Percentiles rank a stretch among this genome's conserved stretches.
phyloP scores from a whole-genome alignment of 2,329 filamentous ascomycete species.

The Penicillium sp. region DNA sequence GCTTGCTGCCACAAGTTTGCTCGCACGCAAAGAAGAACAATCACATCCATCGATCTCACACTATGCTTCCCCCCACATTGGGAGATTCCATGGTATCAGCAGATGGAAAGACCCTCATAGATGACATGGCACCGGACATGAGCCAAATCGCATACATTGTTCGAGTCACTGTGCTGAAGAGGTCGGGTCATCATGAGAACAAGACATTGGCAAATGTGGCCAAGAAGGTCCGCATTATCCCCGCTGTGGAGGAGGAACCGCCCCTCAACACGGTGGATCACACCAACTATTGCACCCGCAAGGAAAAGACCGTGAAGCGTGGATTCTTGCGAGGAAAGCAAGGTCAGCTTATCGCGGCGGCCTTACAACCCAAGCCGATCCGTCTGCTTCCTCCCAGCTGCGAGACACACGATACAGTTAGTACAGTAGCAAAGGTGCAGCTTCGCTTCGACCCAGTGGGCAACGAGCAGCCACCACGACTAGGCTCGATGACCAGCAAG shows the following conservation, averaged over 20 bases:
- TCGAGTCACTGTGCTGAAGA: constrained; percentile 47
- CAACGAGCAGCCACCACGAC: constrained; percentile 52
- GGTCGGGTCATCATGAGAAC: constrained; percentile 36
- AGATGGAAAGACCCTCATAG: constrained; percentile 51
- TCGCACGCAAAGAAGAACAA: constrained; percentile 53
- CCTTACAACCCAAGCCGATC: constrained; percentile 59
- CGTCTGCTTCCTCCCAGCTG: constrained; percentile 47
- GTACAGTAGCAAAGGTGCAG: constrained; percentile 56
- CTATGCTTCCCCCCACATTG: constrained; percentile 60
- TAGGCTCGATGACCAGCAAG: constrained; percentile 54
- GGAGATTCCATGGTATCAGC: constrained; percentile 58
- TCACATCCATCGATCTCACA: constrained; percentile 56
- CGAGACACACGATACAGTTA: constrained; percentile 42
- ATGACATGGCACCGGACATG: constrained; percentile 66
- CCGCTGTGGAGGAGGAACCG: constrained; percentile 59
- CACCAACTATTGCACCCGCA: constrained; percentile 53
- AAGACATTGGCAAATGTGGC: constrained; percentile 51
- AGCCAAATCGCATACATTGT: constrained; percentile 59
- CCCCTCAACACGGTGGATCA: constrained; percentile 53
- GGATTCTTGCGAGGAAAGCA: constrained; percentile 59
- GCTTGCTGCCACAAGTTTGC: constrained; percentile 61
- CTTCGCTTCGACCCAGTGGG: constrained; percentile 62
- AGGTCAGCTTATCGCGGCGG: constrained; percentile 58
- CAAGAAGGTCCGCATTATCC: constrained; percentile 61
- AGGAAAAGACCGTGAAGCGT: constrained; percentile 61